Conservation (phyloP, 331 rosid species). For the Acacia concinna region DNA sequence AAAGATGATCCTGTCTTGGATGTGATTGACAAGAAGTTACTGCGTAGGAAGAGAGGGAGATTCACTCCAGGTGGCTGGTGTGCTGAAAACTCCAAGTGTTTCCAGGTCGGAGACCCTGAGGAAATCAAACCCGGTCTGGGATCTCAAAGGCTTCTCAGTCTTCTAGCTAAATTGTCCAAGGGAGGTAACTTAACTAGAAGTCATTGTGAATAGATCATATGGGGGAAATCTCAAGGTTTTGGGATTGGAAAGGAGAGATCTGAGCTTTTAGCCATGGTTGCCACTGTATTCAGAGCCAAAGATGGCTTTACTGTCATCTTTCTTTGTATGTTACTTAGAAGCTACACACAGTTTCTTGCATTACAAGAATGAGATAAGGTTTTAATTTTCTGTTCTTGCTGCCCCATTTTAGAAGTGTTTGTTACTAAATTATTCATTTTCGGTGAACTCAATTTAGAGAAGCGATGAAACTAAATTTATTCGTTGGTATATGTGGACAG, state of each 20-base stretch:
- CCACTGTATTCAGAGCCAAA: constrained; percentile 19
- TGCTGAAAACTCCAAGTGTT: constrained; percentile 66
- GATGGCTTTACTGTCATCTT: constrained; percentile 32
- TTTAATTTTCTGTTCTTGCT: background rate
- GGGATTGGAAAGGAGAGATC: constrained; percentile 22
- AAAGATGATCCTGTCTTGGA: constrained; percentile 67
- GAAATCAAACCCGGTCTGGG: constrained; percentile 82
- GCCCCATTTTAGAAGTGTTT: background rate
- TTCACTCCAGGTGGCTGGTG: constrained; percentile 96
- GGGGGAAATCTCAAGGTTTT: constrained; percentile 23
- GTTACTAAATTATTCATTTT: background rate
- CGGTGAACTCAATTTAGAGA: background rate
- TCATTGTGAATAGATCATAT: constrained; percentile 62
- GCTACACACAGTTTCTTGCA: constrained; percentile 31
- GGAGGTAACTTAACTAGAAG: background rate
- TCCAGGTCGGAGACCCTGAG: constrained; percentile 61
- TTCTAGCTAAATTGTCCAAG: constrained; percentile 25
- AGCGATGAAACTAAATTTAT: background rate
- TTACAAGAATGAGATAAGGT: background rate
- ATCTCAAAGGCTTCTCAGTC: constrained; percentile 59
- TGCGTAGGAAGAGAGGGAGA: constrained; percentile 46
- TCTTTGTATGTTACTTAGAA: constrained; percentile 36
- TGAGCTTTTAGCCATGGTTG: constrained; percentile 16
- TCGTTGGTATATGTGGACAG: background rate
- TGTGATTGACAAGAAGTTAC: constrained; percentile 53